Base-by-base conservation (phyloP, 2,329 filamentous ascomycete genomes). In the Stagonosporopsis rhizophila region DNA sequence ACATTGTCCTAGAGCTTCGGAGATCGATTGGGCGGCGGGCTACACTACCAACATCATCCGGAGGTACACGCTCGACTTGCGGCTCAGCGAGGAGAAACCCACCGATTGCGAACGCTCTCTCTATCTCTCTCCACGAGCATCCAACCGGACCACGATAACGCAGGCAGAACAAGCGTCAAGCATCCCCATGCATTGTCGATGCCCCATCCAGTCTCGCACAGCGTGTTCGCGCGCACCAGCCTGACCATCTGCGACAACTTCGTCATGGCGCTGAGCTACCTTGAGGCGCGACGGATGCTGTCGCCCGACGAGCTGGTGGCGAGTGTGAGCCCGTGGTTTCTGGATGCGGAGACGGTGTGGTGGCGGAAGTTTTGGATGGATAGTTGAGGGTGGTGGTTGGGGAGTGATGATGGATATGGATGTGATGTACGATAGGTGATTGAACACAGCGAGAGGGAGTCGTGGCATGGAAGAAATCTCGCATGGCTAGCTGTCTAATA, bases 201-300 rank as follows among this genome's bases (percentile, higher is more conserved):
- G 70, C 68, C 67, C 19, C 70, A 72, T 48, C 59, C 61, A 25
- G 68, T 69, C 6, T 65, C 65, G 19, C 66, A 61, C 32, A 60
- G 64, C 48, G 66, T 64, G 17, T 73, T 74, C 25, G 64, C 65
- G 19, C 71, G 71, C 45, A 74, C 70, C n/a, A 66, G 67, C 39
- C 57, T 74, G 11, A 69, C 66, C 3, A 73, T 71, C 7, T 73
- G 71, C 57, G 71, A 74, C 58, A 67, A 72, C 37, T 73, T 74
- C 53, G 42, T 75, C 44, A 63, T 72, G 35, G 71, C 69, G 25
- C 61, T 73, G 32, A 57, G 64, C 17, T 65, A 67, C 25, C 40
- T 74, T 20, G 66, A 68, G 8, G 53, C 67, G 2, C 41, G 38
- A 0, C 22, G 37, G 7, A 63, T 61, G 57, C 59, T 64, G 8